phyloP scores from a whole-genome alignment of 2,329 filamentous ascomycete species.

The Pseudopyricularia cyperi region DNA sequence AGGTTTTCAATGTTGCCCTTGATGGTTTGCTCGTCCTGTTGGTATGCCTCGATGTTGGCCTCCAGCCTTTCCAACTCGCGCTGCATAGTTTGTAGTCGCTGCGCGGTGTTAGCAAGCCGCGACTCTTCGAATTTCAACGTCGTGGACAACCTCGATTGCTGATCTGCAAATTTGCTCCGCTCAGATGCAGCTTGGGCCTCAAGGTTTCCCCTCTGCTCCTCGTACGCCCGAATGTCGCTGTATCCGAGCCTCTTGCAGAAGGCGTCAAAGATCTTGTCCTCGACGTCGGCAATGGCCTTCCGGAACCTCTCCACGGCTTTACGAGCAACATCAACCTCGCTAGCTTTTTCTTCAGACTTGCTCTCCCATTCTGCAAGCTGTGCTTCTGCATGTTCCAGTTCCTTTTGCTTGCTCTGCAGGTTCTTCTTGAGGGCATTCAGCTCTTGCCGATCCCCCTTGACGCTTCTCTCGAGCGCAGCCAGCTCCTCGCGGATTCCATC shows the following conservation, averaged over 20 bases:
- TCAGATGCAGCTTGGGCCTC: conserved; percentile 85
- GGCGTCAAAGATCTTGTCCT: conserved; percentile 72
- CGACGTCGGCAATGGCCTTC: conserved; percentile 60
- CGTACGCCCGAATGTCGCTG: conserved; percentile 80
- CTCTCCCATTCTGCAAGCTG: conserved; percentile 67
- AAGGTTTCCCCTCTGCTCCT: conserved; percentile 80
- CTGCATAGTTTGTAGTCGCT: conserved; percentile 57
- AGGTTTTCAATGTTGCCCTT: conserved; percentile 60
- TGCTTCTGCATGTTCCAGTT: conserved; percentile 58
- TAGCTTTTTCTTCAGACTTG: conserved; percentile 61
- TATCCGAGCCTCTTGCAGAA: conserved; percentile 88
- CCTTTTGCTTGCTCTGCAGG: conserved; percentile 68
- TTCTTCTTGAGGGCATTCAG: conserved; percentile 70
- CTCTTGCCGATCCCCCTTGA: conserved; percentile 62
- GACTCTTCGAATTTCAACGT: conserved; percentile 44
- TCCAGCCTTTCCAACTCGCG: conserved; percentile 53
- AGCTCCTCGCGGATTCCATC: conserved; percentile 72
- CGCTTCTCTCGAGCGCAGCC: conserved; percentile 62
- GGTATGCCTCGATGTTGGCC: conserved; percentile 55
- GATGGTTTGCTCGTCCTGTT: conserved; percentile 60
- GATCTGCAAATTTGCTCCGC: conserved; percentile 73
- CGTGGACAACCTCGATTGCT: conserved; percentile 61
- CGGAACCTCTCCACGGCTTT: conserved; percentile 38
- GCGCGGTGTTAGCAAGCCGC: conserved; percentile 43
- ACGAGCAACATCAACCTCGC: conserved; percentile 48